Conservation (phyloP, 768 basidiomycete species). For the Tephrocybe sp. region DNA sequence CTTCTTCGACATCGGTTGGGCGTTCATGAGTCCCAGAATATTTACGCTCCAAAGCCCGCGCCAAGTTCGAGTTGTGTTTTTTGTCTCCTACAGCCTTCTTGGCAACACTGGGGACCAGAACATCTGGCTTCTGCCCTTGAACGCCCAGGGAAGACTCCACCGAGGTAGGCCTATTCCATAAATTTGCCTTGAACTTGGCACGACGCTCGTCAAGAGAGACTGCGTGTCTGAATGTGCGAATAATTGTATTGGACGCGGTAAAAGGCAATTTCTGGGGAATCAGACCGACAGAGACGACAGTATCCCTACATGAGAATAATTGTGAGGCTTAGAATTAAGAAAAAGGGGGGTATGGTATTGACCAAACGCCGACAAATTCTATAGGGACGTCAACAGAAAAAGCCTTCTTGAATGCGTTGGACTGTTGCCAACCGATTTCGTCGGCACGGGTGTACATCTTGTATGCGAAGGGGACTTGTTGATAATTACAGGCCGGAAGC, state of each 20-base stretch:
- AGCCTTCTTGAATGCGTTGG: constrained; percentile 41
- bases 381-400: constrained; percentile 44
- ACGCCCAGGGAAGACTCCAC: constrained; percentile 31
- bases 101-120: neutral
- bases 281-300: constrained; percentile 49
- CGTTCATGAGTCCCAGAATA: constrained; percentile 17
- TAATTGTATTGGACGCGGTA: constrained; percentile 40
- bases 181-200: constrained; percentile 45
- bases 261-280: constrained; percentile 43
- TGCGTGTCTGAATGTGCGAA: constrained; percentile 49
- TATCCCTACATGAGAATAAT: constrained; percentile 38
- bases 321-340: too few relatives aligned
- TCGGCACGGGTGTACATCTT: constrained; percentile 43
- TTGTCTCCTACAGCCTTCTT: neutral
- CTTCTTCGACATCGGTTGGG: constrained; percentile 42
- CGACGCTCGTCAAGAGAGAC: constrained; percentile 50
- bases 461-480: constrained; percentile 64
- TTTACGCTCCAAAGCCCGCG: constrained; percentile 25
- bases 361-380: constrained; percentile 55
- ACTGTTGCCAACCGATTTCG: constrained; percentile 25
- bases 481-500: constrained; percentile 50
- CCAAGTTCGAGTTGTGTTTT: constrained; percentile 7
- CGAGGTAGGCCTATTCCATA: constrained; percentile 30
- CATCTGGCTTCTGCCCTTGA: constrained; percentile 17
- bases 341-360: neutral